These are phyloP conservation scores for Phytophthora pinifolia DNA, from an alignment of 352 stramenopile species.

Conservation along the genomic window DNA sequence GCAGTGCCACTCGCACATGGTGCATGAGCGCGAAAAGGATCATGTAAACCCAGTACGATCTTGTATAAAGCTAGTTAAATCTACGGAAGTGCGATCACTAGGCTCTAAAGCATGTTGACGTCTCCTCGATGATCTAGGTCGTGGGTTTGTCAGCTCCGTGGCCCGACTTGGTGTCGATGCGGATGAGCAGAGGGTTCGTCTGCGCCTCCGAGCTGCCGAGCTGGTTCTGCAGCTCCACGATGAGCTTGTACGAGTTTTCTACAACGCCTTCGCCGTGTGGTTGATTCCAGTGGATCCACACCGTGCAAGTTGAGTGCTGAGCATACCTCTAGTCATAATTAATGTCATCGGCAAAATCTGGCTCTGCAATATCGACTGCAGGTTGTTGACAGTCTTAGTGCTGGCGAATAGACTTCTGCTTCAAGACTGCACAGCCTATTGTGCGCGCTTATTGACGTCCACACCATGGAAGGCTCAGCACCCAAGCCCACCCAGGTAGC, in stretches of 20 bases:
- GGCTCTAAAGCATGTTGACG: too few relatives aligned
- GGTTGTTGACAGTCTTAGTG: not conserved
- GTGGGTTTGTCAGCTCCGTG: constrained; percentile 90
- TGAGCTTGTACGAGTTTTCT: constrained; percentile 93
- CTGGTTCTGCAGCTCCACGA: constrained; percentile 83
- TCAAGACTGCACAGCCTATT: not conserved
- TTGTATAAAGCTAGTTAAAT: too few relatives aligned
- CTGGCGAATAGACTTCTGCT: not conserved
- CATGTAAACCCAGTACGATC: too few relatives aligned
- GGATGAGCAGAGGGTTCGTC: constrained; percentile 86
- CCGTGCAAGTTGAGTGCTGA: too few relatives aligned
- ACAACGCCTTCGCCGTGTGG: too few relatives aligned
- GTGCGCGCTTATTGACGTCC: not conserved
- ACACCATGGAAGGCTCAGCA: not conserved
- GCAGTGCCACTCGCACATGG: too few relatives aligned
- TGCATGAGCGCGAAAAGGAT: too few relatives aligned
- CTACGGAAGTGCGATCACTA: too few relatives aligned
- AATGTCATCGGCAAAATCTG: too few relatives aligned
- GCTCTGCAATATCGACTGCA: too few relatives aligned
- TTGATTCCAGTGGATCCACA: too few relatives aligned
- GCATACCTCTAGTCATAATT: too few relatives aligned
- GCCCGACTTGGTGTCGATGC: constrained; percentile 89
- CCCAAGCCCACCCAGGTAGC: not conserved
- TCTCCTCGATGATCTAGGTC: constrained; percentile 87
- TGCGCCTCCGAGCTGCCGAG: constrained; percentile 58